Conservation (phyloP, 768 basidiomycete species). For the Vararia minispora region DNA sequence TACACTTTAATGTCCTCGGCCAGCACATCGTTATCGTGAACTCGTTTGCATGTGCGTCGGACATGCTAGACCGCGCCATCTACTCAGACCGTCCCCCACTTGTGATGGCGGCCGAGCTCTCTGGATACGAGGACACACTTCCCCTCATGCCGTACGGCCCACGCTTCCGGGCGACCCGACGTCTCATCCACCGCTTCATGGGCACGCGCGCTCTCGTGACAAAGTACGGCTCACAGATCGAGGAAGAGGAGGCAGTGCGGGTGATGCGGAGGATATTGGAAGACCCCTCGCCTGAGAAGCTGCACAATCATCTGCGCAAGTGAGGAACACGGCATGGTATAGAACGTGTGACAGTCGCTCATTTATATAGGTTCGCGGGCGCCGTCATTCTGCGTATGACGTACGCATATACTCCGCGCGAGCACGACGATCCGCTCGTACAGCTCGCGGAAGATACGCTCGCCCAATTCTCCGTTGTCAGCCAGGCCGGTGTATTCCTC, state of each 20-base stretch:
- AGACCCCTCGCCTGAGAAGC: neutral
- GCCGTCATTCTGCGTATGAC: neutral
- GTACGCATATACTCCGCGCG: neutral
- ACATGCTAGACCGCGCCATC: constrained; percentile 11
- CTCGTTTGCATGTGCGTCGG: constrained; percentile 7
- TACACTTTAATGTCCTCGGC: constrained; percentile 12
- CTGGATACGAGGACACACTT: constrained; percentile 30
- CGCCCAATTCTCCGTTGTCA: constrained; percentile 1
- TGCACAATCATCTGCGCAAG: too few relatives aligned
- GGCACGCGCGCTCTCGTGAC: neutral
- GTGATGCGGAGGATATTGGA: too few relatives aligned
- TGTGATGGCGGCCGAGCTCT: too few relatives aligned
- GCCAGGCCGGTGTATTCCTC: neutral
- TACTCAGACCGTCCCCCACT: constrained; percentile 11
- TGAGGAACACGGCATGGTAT: too few relatives aligned
- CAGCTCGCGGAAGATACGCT: constrained; percentile 4
- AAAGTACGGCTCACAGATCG: too few relatives aligned
- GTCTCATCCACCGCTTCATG: constrained; percentile 15
- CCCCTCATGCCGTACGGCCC: constrained; percentile 33
- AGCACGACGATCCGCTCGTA: constrained; percentile 7
- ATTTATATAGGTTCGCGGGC: constrained; percentile 1
- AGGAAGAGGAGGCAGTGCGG: neutral
- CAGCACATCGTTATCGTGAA: constrained; percentile 13
- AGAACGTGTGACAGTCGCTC: too few relatives aligned
- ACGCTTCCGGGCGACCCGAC: constrained; percentile 33